A percentile compares a stretch with the other conserved stretches of the same genome.
Conservation (phyloP, 2,329 filamentous ascomycete genomes). For the Claviceps africana region DNA sequence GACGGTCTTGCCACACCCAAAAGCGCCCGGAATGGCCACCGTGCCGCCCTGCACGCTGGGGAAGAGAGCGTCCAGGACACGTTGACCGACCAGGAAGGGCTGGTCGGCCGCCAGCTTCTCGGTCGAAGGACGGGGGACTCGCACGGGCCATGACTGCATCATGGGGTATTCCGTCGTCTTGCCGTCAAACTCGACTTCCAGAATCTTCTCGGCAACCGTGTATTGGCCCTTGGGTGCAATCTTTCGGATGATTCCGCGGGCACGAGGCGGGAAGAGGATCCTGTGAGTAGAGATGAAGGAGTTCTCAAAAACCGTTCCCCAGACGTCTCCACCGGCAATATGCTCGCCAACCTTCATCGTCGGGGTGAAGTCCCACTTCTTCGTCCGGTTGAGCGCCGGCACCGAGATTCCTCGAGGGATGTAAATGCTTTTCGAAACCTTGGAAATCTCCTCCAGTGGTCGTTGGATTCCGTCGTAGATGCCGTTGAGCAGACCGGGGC, state of each 20-base stretch:
- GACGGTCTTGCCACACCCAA: conserved; percentile 98
- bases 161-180: conserved; percentile 89
- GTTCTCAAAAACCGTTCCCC: conserved; percentile 92
- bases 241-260: conserved; percentile 79
- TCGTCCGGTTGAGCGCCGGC: conserved; percentile 75
- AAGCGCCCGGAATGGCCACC: conserved; percentile 94
- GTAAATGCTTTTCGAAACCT: conserved; percentile 76
- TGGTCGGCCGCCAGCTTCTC: conserved; percentile 83
- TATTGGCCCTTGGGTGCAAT: conserved; percentile 84
- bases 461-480: conserved; percentile 99
- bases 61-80: conserved; percentile 92
- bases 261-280: conserved; percentile 81
- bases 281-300: conserved; percentile 86
- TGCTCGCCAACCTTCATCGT: conserved; percentile 89
- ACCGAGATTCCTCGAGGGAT: conserved; percentile 88
- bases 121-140: conserved; percentile 80
- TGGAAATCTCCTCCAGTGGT: conserved; percentile 73
- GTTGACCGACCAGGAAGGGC: conserved; percentile 91
- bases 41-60: conserved; percentile 94
- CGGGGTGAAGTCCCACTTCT: conserved; percentile 94
- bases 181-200: conserved; percentile 95
- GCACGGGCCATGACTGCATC: conserved; percentile 98
- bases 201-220: conserved; percentile 83
- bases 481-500: conserved; percentile 92
- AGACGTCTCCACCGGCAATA: conserved; percentile 91